Conservation (phyloP, 169 alveolate species). For the Plasmodium gaboni region DNA sequence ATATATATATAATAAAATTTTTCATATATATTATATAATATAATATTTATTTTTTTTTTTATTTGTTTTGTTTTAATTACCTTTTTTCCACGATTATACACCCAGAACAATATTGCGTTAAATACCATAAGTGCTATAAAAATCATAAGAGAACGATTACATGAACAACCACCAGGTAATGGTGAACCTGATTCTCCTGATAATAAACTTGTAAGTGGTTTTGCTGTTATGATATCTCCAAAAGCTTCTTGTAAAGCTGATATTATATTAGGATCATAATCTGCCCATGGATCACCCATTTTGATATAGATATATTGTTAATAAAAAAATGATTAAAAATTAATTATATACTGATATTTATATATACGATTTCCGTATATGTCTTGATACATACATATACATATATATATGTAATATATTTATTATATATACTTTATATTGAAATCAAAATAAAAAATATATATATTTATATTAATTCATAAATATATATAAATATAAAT, state of each 20-base stretch:
- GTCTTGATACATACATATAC: constrained; percentile 1
- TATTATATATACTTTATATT: no score
- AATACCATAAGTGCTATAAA: constrained; percentile 33
- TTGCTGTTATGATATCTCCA: constrained; percentile 21
- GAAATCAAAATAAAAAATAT: no score
- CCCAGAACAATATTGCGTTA: constrained; percentile 24
- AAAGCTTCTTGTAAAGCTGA: constrained; percentile 25
- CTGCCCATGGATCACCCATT: constrained; percentile 29
- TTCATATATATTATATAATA: no score
- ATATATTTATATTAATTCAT: no score
- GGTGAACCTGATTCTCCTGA: background rate
- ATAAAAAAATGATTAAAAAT: no score
- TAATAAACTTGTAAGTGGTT: no score
- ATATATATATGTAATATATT: background rate
- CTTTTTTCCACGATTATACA: constrained; percentile 37
- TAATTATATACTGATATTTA: background rate
- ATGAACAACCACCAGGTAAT: constrained; percentile 18
- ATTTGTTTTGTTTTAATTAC: background rate
- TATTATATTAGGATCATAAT: constrained; percentile 23
- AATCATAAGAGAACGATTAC: constrained; percentile 21
- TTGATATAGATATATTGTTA: constrained; percentile 12
- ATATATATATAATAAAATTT: no score
- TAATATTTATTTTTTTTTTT: constrained; percentile 1
- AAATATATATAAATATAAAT: no score
- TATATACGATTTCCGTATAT: background rate